Evolutionary conservation across 176 grass and related monocot genomes (phyloP).

Genomic region (Triticum urartu): DNA sequence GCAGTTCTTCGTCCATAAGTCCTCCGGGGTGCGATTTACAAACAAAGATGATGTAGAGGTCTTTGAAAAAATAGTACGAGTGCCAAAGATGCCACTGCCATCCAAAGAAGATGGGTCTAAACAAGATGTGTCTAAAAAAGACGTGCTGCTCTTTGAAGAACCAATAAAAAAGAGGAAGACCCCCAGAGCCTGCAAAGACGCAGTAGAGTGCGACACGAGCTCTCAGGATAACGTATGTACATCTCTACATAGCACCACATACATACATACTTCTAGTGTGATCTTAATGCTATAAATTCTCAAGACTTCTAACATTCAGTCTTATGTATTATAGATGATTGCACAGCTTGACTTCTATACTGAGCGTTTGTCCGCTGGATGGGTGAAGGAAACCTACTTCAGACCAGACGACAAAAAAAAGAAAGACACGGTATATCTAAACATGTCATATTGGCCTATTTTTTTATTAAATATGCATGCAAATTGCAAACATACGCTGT

Average conservation of each 20-base stretch:
- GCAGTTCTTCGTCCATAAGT: not conserved
- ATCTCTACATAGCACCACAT: too few relatives aligned
- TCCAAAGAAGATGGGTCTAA: not conserved
- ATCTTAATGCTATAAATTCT: not conserved
- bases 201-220: not conserved
- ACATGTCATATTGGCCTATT: not conserved
- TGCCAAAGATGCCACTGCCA: not conserved
- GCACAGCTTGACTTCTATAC: not conserved
- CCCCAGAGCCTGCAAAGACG: not conserved
- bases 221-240: not conserved
- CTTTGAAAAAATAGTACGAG: not conserved
- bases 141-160: not conserved
- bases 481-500: too few relatives aligned
- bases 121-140: not conserved
- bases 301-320: not conserved
- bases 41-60: not conserved
- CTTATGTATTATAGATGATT: not conserved
- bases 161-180: not conserved
- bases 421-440: not conserved
- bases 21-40: not conserved
- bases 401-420: not conserved
- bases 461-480: not conserved
- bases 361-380: not conserved
- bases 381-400: not conserved
- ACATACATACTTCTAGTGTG: not conserved